Base-by-base conservation (phyloP, 1,139 yeast species). In the Kodamaea alishanica region DNA sequence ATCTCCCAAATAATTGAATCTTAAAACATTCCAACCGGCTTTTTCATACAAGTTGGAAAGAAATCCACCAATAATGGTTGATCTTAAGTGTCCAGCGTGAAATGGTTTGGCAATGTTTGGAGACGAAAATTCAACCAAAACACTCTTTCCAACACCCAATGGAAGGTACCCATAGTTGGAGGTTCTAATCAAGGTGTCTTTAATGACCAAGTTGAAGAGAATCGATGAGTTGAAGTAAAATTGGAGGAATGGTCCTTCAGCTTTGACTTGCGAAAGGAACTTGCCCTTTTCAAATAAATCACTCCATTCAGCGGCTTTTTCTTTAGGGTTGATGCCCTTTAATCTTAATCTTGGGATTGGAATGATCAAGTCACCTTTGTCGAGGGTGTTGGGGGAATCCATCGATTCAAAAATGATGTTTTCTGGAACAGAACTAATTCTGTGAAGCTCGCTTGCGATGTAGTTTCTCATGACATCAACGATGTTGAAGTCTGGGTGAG, bases 101-200 rank as follows among this genome's bases (percentile, higher is more conserved):
- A 92, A 92, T 9, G 98, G 98, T 67, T 92, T 92, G 50, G 99
- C 99, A 58, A 92, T 92, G 63, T 92, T 92, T 50, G 99, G 99
- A 34, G 97, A 90, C 4, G 97, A 88, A 58, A 94, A 92, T 64
- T 92, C 99, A 51, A 94, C 76, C 37, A 89, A 58, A 22, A 84
- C 73, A 52, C 74, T 85, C 66, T 92, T 84, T 50, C 81, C 83
- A 32, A 68, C 67, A 37, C 95, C 97, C 42, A 87, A 56, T 35
- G 90, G 85, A 50, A 84, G 71, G 39, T 81, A 66, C 49, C 99
- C 99, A 60, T 78, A 92, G 31, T 70, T 67, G 8, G 68, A 63
- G 32, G 69, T 70, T 64, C 85, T 77, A 39, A 68, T 65, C 51
- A 92, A 75, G 36, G 84, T 69, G 55, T 85, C 94, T 49, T 81